Conservation (phyloP, 73 alveolate species). For the Paramecium tetraurelia region DNA sequence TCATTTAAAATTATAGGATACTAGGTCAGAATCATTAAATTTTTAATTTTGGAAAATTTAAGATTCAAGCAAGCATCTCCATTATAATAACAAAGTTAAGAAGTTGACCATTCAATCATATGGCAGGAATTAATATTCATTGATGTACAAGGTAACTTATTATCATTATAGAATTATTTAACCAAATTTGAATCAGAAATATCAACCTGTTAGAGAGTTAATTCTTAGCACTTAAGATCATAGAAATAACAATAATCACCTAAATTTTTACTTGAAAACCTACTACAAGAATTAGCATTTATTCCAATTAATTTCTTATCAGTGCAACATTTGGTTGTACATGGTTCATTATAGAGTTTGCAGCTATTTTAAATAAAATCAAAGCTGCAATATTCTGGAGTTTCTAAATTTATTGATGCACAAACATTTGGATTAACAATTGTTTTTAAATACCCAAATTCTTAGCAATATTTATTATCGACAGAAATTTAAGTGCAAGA, state of each 20-base stretch:
- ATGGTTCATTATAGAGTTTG: neutral
- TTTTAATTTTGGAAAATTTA: neutral
- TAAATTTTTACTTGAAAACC: neutral
- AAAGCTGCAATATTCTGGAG: neutral
- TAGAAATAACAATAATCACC: neutral
- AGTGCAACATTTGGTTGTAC: neutral
- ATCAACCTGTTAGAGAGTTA: neutral
- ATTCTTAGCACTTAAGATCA: neutral
- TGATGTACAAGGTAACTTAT: neutral
- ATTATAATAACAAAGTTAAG: neutral
- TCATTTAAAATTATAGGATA: neutral
- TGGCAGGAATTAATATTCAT: neutral
- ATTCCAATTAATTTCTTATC: neutral
- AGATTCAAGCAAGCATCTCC: neutral
- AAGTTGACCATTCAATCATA: neutral
- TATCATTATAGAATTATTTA: neutral
- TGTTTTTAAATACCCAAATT: neutral
- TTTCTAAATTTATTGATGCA: neutral
- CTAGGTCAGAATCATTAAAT: neutral
- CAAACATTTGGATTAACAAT: conserved; percentile 17
- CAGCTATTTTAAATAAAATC: neutral
- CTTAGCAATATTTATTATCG: neutral
- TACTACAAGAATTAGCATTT: neutral
- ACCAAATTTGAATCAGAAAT: neutral
- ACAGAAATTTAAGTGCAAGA: neutral